Conservation (phyloP, 2,329 filamentous ascomycete species). For the Ploettnerulaceae sp. region DNA sequence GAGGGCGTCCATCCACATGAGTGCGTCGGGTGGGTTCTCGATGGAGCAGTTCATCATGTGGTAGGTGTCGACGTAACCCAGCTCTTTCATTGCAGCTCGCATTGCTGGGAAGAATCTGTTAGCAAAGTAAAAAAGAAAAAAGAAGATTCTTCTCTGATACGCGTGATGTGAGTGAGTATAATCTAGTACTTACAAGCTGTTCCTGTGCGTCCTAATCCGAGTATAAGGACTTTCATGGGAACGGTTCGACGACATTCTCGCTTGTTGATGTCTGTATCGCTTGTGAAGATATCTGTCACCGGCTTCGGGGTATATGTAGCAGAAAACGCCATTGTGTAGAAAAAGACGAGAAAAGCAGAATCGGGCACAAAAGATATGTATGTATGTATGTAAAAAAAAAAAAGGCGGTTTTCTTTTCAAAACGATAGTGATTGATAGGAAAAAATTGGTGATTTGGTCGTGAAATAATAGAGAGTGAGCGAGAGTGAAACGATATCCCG, state of each 20-base stretch:
- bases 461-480: too few species aligned
- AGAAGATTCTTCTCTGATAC: neutral
- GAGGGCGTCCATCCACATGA: constrained; percentile 68
- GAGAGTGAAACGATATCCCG: too few species aligned
- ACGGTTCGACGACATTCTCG: constrained; percentile 60
- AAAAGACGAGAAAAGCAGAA: too few species aligned
- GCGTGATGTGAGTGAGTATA: neutral
- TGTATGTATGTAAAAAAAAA: too few species aligned
- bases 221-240: constrained; percentile 67
- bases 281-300: constrained; percentile 56
- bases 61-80: constrained; percentile 65
- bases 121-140: too few species aligned
- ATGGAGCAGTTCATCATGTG: constrained; percentile 69
- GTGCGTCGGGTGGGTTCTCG: constrained; percentile 61
- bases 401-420: too few species aligned
- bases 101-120: constrained; percentile 47
- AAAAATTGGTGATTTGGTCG: too few species aligned
- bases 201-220: constrained; percentile 66
- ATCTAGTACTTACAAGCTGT: constrained; percentile 60
- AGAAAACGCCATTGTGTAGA: too few species aligned
- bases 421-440: too few species aligned
- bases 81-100: constrained; percentile 57
- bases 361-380: too few species aligned
- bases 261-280: constrained; percentile 63
- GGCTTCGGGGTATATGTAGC: too few species aligned